These are phyloP conservation scores for Physaria fendleri DNA, from an alignment of 345 rosid species.

Conservation along the genomic window DNA sequence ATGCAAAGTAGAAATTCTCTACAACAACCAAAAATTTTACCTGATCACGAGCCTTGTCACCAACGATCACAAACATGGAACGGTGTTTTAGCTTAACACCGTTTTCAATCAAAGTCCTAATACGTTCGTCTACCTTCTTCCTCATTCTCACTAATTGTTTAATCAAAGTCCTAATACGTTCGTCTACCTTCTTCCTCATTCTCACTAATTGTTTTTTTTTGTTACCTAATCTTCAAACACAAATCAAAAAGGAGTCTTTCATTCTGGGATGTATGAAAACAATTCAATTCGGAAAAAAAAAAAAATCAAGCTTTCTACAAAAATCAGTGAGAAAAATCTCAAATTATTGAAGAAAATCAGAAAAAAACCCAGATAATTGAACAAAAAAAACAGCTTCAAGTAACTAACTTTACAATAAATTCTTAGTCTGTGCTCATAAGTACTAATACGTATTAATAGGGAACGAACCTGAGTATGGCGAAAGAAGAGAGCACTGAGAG, in stretches of 20 bases:
- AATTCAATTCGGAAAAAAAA: conserved; percentile 7
- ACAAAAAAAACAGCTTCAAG: background rate
- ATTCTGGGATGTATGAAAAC: background rate
- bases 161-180: conserved; percentile 79
- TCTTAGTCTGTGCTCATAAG: background rate
- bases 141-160: conserved; percentile 78
- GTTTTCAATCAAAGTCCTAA: conserved; percentile 84
- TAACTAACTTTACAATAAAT: background rate
- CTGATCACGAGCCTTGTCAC: conserved; percentile 87
- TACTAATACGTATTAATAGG: background rate
- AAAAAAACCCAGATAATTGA: background rate
- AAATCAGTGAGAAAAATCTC: conserved; percentile 7
- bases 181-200: conserved; percentile 98
- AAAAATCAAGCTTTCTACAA: background rate
- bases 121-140: conserved; percentile 95
- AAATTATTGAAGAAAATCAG: background rate
- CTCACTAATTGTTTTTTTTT: background rate
- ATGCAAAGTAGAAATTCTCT: conserved; percentile 20
- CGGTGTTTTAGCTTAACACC: conserved; percentile 88
- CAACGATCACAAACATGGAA: conserved; percentile 79
- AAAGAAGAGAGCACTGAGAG: conserved; percentile 3
- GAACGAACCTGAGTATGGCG: conserved; percentile 15
- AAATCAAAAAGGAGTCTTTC: background rate
- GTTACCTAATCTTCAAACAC: background rate
- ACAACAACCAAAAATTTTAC: background rate